Evolutionary conservation across 805 yeast species (phyloP).

Genomic region (Zygotorulaspora chibaensis): DNA sequence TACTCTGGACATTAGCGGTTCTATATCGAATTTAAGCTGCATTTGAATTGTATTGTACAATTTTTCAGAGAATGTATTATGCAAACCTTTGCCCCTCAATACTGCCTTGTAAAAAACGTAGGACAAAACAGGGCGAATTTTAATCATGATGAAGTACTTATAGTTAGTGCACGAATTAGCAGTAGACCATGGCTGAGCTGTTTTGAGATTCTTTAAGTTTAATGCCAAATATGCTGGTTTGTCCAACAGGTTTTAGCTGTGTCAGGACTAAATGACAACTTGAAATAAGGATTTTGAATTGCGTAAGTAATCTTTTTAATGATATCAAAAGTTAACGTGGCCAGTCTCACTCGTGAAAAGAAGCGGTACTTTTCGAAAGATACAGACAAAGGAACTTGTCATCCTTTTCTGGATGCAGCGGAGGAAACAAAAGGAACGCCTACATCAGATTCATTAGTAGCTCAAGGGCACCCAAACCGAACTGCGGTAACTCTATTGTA

Average conservation of each 20-base stretch:
- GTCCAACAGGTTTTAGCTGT: slow-evolving; percentile 12
- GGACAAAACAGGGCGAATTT: slow-evolving; percentile 15
- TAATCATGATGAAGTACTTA: slow-evolving; percentile 14
- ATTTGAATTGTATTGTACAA: slow-evolving; percentile 2
- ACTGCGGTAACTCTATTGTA: slow-evolving; percentile 14
- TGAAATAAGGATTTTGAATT: slow-evolving; percentile 11
- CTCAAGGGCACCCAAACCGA: slow-evolving; percentile 12
- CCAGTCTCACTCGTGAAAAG: slow-evolving; percentile 12
- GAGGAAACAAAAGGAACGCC: slow-evolving; percentile 7
- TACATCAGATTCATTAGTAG: slow-evolving; percentile 13
- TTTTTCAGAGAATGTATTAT: slow-evolving; percentile 2
- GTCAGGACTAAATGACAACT: slow-evolving; percentile 12
- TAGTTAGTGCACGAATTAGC: slow-evolving; percentile 15
- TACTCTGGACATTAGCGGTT: slow-evolving; percentile 15
- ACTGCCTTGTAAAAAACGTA: slow-evolving; percentile 11
- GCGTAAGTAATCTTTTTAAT: slow-evolving; percentile 12
- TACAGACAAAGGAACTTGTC: not conserved
- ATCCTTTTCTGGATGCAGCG: slow-evolving; percentile 3
- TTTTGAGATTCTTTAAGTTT: slow-evolving; percentile 9
- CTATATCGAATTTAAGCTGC: slow-evolving; percentile 11
- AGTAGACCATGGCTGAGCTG: slow-evolving; percentile 6
- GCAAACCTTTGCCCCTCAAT: not conserved
- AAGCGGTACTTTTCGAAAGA: slow-evolving; percentile 14
- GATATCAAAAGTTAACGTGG: slow-evolving; percentile 13
- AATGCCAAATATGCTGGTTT: slow-evolving; percentile 7